Conservation (phyloP, 2,329 filamentous ascomycete genomes). For the Fusarium marasasianum region DNA sequence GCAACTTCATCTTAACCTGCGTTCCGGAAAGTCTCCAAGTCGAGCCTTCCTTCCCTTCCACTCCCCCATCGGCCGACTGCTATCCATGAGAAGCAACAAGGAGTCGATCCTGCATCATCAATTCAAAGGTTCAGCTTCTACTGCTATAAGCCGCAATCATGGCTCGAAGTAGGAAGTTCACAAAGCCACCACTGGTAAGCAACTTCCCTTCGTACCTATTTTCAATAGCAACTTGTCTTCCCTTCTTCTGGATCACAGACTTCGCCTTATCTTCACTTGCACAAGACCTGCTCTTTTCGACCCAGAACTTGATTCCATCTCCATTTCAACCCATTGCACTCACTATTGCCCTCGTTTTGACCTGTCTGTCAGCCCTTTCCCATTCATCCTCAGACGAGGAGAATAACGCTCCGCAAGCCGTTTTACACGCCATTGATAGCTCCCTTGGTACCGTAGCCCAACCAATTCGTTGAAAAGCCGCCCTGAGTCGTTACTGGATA, state of each 20-base stretch:
- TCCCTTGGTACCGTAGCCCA: not conserved
- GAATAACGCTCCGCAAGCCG: not conserved
- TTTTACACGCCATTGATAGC: not conserved
- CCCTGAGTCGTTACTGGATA: not conserved
- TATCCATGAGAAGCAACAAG: not conserved
- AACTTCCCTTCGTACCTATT: not conserved
- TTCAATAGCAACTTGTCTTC: constrained; percentile 13
- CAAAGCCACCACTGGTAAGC: constrained; percentile 29
- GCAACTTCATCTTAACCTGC: constrained; percentile 1
- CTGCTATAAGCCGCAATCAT: constrained; percentile 18
- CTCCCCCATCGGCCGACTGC: not conserved
- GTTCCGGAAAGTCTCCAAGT: not conserved
- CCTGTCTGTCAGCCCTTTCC: constrained; percentile 42
- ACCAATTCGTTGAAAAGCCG: not conserved
- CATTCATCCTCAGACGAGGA: constrained; percentile 15
- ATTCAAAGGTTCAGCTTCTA: not conserved
- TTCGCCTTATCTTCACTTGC: constrained; percentile 14
- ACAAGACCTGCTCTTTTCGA: constrained; percentile 38
- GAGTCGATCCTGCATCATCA: not conserved
- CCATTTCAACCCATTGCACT: constrained; percentile 12
- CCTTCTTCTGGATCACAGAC: constrained; percentile 28
- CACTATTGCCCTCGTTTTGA: constrained; percentile 24
- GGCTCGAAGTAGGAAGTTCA: constrained; percentile 35
- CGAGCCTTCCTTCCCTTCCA: not conserved
- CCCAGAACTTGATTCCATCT: constrained; percentile 32